These are phyloP conservation scores for Selaginella moellendorffii DNA, from an alignment of 75 land plant genomes.

Conservation along the genomic window DNA sequence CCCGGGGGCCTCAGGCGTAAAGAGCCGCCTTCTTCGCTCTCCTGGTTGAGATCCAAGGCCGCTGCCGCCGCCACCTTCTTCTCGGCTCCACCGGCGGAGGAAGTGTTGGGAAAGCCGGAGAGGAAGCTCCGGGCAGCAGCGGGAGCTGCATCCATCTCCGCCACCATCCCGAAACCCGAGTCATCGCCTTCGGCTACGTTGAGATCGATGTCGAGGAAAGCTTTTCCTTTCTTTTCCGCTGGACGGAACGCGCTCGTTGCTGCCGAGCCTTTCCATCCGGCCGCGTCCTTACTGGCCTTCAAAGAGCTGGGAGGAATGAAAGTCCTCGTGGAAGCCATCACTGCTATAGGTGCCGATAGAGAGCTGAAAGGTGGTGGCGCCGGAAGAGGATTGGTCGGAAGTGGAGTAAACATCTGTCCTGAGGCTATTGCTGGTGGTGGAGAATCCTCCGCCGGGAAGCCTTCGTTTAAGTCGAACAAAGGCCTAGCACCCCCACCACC, in stretches of 20 bases:
- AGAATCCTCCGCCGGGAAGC: slow-evolving; percentile 40
- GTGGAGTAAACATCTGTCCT: slow-evolving; percentile 12
- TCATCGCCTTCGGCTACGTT: slow-evolving; percentile 62
- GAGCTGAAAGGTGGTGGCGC: not conserved
- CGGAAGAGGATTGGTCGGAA: slow-evolving; percentile 11
- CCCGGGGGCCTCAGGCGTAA: slow-evolving; percentile 7
- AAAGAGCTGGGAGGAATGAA: slow-evolving; percentile 48
- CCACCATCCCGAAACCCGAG: slow-evolving; percentile 18
- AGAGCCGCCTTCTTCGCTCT: slow-evolving; percentile 27
- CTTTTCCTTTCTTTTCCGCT: slow-evolving; percentile 42
- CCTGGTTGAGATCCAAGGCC: slow-evolving; percentile 81
- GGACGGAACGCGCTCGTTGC: slow-evolving; percentile 95
- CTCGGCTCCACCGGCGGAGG: not conserved
- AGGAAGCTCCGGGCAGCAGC: slow-evolving; percentile 29
- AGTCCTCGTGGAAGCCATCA: slow-evolving; percentile 60
- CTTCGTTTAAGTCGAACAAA: slow-evolving; percentile 70
- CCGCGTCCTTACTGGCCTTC: slow-evolving; percentile 43
- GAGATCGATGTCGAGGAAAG: slow-evolving; percentile 64
- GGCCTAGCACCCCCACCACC: slow-evolving; percentile 14
- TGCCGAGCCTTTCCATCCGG: slow-evolving; percentile 91
- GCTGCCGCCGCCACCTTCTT: slow-evolving; percentile 5
- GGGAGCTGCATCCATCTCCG: slow-evolving; percentile 15
- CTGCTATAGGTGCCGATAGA: slow-evolving; percentile 36
- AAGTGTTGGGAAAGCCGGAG: slow-evolving; percentile 27
- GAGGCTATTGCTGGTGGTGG: slow-evolving; percentile 11